Evolutionary conservation across 768 basidiomycete species (phyloP), one percentile per base, ranked within the genome.

Genomic region (Saitozyma podzolica): DNA sequence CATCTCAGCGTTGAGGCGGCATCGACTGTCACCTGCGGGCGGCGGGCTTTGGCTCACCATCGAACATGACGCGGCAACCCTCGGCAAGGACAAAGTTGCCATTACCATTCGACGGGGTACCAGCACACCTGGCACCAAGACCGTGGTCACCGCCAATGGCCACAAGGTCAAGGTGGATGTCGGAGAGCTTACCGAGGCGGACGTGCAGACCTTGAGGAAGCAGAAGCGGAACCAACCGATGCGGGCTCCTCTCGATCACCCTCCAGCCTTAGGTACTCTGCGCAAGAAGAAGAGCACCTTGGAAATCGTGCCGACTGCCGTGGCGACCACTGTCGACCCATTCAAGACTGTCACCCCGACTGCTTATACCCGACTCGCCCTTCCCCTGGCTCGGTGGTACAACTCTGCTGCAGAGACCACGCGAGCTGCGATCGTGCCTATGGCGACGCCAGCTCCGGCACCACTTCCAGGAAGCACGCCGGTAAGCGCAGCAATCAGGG

Each of bases 21-120:
- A 98, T 80, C 85, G 89, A 7, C 83, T 98, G 6, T 92, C 92
- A 1, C 81, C 84, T 4, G 87, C 89, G 41, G 95, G 95, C 3
- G 94, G 95, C 14, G 96, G 96, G 0, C 80, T 96, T 17, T 99
- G 96, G 96, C 79, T 99, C 37, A 93, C 92, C 0, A 83, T 97
- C 70, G 89, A 86, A 6, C 94, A 98, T 70, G 90, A 95, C 65
- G 64, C 70, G n/a, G 86, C 86, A 1, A 78, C 88, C n/a, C 86
- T 87, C n/a, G 86, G 87, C 19, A 87, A 90, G 47, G 92, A 94
- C 58, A 85, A 88, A 53, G 81, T 94, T 0, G 80, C 87, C 53
- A 84, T 84, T 11, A 87, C 92, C 62, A 87, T 95, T 8, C 85
- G 90, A 17, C 84, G 87, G 37, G 90, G 88, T 1, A 86, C 88